Evolutionary conservation across 768 basidiomycete genomes (phyloP).

Genomic region (Tephrocybe sp.): DNA sequence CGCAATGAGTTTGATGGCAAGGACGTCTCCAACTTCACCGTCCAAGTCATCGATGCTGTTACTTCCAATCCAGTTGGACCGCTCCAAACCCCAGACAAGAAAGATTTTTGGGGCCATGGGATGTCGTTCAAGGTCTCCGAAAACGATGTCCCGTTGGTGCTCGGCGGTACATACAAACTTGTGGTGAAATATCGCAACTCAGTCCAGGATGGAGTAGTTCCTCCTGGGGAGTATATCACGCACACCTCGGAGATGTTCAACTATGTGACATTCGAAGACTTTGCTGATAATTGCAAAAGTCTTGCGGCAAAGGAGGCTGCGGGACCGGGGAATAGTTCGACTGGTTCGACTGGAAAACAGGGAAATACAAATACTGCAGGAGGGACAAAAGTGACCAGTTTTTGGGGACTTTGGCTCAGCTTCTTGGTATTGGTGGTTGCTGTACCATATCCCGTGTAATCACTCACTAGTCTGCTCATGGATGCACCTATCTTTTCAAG

Average conservation of each 20-base stretch:
- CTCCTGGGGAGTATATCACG: constrained; percentile 5
- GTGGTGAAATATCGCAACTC: constrained; percentile 5
- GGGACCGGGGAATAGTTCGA: too few species aligned
- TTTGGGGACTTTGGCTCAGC: too few species aligned
- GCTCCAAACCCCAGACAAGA: neutral
- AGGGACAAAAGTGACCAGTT: too few species aligned
- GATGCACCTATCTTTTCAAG: too few species aligned
- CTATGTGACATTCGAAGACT: constrained; percentile 1
- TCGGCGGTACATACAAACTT: constrained; percentile 5
- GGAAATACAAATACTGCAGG: too few species aligned
- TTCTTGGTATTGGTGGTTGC: too few species aligned
- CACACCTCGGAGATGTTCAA: constrained; percentile 6
- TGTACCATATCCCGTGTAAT: too few species aligned
- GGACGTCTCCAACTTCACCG: neutral
- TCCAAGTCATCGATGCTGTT: neutral
- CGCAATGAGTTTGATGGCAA: neutral
- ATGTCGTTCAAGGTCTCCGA: neutral
- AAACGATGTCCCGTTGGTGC: neutral
- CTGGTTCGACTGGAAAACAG: too few species aligned
- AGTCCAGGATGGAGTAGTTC: constrained; percentile 2
- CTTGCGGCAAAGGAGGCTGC: neutral
- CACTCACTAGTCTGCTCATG: too few species aligned
- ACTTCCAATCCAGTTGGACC: constrained; percentile 1
- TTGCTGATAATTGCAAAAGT: neutral
- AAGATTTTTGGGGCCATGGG: neutral